Conservation (phyloP, 495 filamentous ascomycete genomes). For the Sabuloglossum arenarium region DNA sequence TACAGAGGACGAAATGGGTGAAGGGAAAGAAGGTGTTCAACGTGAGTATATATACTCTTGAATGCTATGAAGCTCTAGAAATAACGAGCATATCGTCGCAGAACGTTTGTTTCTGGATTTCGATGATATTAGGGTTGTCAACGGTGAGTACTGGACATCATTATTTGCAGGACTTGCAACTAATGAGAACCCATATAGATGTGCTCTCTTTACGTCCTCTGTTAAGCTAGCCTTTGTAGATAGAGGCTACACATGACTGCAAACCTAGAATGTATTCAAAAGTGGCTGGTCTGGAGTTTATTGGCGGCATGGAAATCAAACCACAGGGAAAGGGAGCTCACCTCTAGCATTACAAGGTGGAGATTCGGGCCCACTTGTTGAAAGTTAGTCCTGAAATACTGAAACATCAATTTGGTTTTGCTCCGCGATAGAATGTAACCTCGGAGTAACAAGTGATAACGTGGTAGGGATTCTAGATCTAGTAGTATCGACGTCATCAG, state of each 20-base stretch:
- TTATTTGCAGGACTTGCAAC: not conserved
- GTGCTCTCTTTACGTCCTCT: not conserved
- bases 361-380: not conserved
- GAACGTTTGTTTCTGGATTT: conserved; percentile 88
- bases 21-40: conserved; percentile 57
- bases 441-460: no score
- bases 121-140: conserved; percentile 78
- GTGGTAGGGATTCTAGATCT: no score
- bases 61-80: not conserved
- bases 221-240: not conserved
- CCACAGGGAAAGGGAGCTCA: not conserved
- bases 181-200: not conserved
- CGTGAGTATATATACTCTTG: conserved; percentile 18
- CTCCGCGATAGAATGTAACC: not conserved
- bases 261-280: not conserved
- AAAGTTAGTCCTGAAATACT: not conserved
- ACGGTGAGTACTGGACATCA: conserved; percentile 35
- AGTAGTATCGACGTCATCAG: no score
- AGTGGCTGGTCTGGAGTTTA: not conserved
- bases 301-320: not conserved
- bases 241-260: not conserved
- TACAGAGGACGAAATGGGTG: conserved; percentile 64
- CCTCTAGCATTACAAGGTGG: not conserved
- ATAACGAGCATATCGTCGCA: conserved; percentile 3
- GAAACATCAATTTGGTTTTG: not conserved